These are phyloP conservation scores for Fusarium citri DNA, from an alignment of 2,329 filamentous ascomycete genomes.

Conservation along the genomic window DNA sequence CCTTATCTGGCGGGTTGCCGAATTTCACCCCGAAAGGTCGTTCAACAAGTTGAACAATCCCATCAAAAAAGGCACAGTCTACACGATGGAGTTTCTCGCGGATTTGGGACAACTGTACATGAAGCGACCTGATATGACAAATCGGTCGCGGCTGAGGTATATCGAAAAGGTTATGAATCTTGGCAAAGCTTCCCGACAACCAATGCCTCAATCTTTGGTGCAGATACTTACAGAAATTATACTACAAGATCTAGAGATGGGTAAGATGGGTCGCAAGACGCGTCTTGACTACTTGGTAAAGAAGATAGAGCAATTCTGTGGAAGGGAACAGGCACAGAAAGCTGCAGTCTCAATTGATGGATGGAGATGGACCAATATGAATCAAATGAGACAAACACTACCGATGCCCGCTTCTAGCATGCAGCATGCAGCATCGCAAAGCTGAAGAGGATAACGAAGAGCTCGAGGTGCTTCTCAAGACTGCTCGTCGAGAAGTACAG, in stretches of 20 bases:
- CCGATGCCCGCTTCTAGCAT: neutral
- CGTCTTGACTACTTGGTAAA: conserved; percentile 49
- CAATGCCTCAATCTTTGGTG: conserved; percentile 45
- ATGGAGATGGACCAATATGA: conserved; percentile 41
- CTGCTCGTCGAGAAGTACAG: neutral
- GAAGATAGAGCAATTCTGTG: conserved; percentile 46
- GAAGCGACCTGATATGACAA: conserved; percentile 44
- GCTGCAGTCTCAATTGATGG: conserved; percentile 31
- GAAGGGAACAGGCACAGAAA: conserved; percentile 32
- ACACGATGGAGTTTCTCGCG: conserved; percentile 45
- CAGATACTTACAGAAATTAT: conserved; percentile 45
- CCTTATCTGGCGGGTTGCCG: conserved; percentile 48
- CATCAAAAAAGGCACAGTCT: conserved; percentile 8
- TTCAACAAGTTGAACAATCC: neutral
- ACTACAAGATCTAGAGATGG: conserved; percentile 51
- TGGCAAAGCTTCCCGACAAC: conserved; percentile 40
- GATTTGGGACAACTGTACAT: conserved; percentile 49
- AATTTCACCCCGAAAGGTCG: conserved; percentile 26
- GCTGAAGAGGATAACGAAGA: neutral
- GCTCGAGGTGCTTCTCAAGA: conserved; percentile 2
- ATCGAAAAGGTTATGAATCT: conserved; percentile 45
- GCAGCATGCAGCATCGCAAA: neutral
- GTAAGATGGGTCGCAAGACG: conserved; percentile 48
- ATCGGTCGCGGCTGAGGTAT: conserved; percentile 49
- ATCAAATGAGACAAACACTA: neutral